Base-by-base conservation (phyloP, 208 protist genomes). In the Tritrichomonas musculus region DNA sequence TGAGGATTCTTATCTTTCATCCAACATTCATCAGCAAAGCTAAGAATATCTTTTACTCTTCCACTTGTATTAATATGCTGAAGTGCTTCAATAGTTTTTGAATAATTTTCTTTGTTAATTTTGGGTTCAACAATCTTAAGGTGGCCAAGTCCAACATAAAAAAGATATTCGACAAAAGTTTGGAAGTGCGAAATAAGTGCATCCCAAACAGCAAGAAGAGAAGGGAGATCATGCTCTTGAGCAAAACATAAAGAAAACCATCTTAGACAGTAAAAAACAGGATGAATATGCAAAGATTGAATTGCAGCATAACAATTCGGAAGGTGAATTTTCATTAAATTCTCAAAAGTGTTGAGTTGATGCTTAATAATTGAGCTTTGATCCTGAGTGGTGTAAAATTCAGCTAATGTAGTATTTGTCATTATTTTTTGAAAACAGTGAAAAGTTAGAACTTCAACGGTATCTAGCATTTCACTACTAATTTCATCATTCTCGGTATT, bases 341-440 rank as follows among this genome's bases (percentile, higher is more conserved):
- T 60, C 4, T 88, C 41, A 36, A 88, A 88, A 9, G 22, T 20
- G 5, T 88, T 57, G 5, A 88, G 39, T 33, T 47, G 41, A 39
- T 50, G 39, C n/a, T n/a, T n/a, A 25, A 53, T 47, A 53, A 88
- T 20, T 1, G 47, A 49, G 39, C n/a, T 17, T 20, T 88, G n/a
- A 57, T 88, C 77, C 39, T 57, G 44, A 2, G 77, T 88, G 25
- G 44, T 47, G 27, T 88, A 88, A 20, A 57, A 57, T 17, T 88
- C 77, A 22, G 41, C 14, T 11, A 88, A 20, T 22, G 3, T 33
- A 9, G 77, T 55, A 13, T 20, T 39, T 39, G 77, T 88, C 22
- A 88, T 44, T 47, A 88, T 39, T 53, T 88, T 88, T 57, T 88
- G 77, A 39, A 88, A 88, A 57, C 44, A 50, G 57, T 88, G 47